Evolutionary conservation across 768 basidiomycete species (phyloP), one percentile per base, ranked within the genome.

Genomic region (Xerocomus potaroensis): DNA sequence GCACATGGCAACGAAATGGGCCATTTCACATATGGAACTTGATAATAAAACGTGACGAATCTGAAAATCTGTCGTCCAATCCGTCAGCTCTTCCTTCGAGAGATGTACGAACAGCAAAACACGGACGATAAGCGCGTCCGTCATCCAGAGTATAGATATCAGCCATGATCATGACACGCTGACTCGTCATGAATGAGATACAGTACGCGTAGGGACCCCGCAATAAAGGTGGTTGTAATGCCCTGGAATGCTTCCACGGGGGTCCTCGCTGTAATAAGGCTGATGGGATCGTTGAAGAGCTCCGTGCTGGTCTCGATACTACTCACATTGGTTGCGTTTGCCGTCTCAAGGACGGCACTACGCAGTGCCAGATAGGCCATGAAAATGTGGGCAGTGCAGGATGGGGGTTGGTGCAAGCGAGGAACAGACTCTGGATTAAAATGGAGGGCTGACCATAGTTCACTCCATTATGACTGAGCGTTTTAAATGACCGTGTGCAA

Each of bases 141-240:
- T 59, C 62, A 63, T 52, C 62, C 62, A 63, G 36, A 66, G 45
- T 40, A 63, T 64, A 10, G 39, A 64, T 2, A 42, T 58, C 64
- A 35, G 44, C 51, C 52, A 64, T 52, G 43, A 59, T n/a, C 57
- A 59, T 59, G 40, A 39, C 35, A 15, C 15, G 37, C 44, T 64
- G 56, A 31, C 52, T 40, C n/a, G 51, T 47, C 64, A 63, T 66
- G 39, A 41, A 66, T 31, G 16, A 36, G 29, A 54, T 31, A 18
- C 41, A 57, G 32, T 60, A 69, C 16, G 49, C 34, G 23, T 42
- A 61, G 14, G 65, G 61, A 10, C 64, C 64, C 23, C 49, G 24
- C 52, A 52, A 31, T 61, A 62, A 45, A 62, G 49, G 39, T 42
- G 24, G 31, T 41, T 43, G 56, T 42, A 41, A 64, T 47, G 11